Percentiles rank a stretch among this genome's conserved stretches.
phyloP scores from a whole-genome alignment of 805 yeast genomes.

The Candida rishiriensis region DNA sequence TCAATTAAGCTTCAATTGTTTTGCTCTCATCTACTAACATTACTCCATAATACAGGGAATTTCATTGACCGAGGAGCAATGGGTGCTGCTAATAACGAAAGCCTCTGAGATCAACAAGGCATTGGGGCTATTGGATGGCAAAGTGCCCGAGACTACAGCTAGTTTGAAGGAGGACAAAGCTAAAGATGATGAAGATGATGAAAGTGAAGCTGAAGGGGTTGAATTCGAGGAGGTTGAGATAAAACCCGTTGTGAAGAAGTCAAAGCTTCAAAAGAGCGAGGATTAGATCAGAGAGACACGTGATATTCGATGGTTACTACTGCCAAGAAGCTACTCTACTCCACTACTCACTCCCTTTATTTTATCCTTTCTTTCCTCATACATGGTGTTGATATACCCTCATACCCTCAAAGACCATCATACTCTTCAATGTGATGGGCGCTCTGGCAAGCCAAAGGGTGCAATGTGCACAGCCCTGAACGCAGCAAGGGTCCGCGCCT shows the following conservation, averaged over 20 bases:
- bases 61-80: constrained; percentile 52
- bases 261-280: background rate
- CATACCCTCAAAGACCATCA: too few species aligned
- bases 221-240: constrained; percentile 19
- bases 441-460: too few species aligned
- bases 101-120: constrained; percentile 49
- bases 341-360: too few species aligned
- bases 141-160: constrained; percentile 8
- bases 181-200: constrained; percentile 19
- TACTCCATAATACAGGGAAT: constrained; percentile 39
- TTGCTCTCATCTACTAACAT: constrained; percentile 11
- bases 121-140: constrained; percentile 23
- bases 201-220: constrained; percentile 19
- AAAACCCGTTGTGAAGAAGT: constrained; percentile 7
- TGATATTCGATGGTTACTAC: too few species aligned
- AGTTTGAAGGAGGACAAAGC: constrained; percentile 19
- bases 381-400: too few species aligned
- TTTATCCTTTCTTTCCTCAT: too few species aligned
- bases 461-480: too few species aligned
- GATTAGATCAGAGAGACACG: too few species aligned
- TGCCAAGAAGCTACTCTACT: too few species aligned
- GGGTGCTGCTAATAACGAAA: constrained; percentile 44
- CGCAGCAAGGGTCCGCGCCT: too few species aligned
- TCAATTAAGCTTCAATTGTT: too few species aligned
- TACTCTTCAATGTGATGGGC: too few species aligned